phyloP scores from a whole-genome alignment of 31 red algal genomes.

The Asparagopsis taxiformis region DNA sequence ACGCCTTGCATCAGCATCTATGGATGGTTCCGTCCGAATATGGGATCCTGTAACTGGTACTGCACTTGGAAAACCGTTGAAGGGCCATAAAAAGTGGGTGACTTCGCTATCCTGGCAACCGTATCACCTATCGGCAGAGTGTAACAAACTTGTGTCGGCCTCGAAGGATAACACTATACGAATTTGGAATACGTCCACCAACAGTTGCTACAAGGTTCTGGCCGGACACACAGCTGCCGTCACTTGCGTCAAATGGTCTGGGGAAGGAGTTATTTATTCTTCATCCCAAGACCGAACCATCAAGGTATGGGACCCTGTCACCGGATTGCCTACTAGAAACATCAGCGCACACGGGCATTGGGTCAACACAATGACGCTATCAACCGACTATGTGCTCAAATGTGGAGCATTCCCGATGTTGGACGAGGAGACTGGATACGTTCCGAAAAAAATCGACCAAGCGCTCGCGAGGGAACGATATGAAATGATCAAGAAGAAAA shows the following conservation, averaged over 20 bases:
- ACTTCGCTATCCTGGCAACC: slow-evolving; percentile 83
- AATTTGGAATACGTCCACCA: slow-evolving; percentile 72
- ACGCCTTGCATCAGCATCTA: slow-evolving; percentile 69
- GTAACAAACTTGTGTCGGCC: slow-evolving; percentile 50
- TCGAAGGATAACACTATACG: slow-evolving; percentile 82
- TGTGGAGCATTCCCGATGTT: slow-evolving; percentile 77
- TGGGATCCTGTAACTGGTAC: slow-evolving; percentile 38
- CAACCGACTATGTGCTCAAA: slow-evolving; percentile 70
- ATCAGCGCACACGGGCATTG: slow-evolving; percentile 88
- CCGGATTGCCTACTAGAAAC: slow-evolving; percentile 35
- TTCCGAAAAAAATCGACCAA: slow-evolving; percentile 19
- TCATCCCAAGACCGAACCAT: slow-evolving; percentile 86
- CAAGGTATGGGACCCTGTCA: slow-evolving; percentile 52
- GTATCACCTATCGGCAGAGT: slow-evolving; percentile 52
- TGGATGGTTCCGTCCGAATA: slow-evolving; percentile 63
- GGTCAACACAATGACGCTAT: slow-evolving; percentile 90
- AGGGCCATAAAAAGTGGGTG: slow-evolving; percentile 82
- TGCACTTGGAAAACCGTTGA: slow-evolving; percentile 16
- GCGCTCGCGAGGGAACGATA: slow-evolving; percentile 56
- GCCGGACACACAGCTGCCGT: slow-evolving; percentile 75
- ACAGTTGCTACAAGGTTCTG: slow-evolving; percentile 47
- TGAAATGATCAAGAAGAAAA: slow-evolving; percentile 20
- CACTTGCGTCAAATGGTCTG: slow-evolving; percentile 79
- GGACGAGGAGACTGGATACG: slow-evolving; percentile 29
- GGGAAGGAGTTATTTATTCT: slow-evolving; percentile 78